phyloP scores from a whole-genome alignment of 805 yeast genomes.

The Pichia nakasei region DNA sequence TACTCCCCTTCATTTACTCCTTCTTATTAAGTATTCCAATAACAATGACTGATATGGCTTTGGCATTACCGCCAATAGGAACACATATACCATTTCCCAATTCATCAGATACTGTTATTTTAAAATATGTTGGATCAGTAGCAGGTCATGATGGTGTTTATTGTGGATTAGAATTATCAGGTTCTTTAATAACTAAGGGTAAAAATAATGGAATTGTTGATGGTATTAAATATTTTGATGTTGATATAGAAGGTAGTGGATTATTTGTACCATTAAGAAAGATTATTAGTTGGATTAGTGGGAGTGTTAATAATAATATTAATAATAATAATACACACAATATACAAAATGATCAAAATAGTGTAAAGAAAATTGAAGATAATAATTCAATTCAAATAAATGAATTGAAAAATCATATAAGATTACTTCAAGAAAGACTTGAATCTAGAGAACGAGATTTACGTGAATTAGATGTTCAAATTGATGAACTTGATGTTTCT shows the following conservation, averaged over 20 bases:
- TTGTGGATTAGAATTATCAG: constrained; percentile 84
- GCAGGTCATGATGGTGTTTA: constrained; percentile 64
- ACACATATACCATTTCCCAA: constrained; percentile 6
- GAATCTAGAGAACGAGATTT: constrained; percentile 37
- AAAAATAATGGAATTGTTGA: constrained; percentile 80
- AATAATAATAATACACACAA: neutral
- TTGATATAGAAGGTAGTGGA: constrained; percentile 58
- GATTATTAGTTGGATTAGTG: constrained; percentile 13
- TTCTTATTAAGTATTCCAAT: neutral
- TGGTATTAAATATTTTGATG: constrained; percentile 62
- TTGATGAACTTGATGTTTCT: constrained; percentile 40
- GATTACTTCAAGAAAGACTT: constrained; percentile 25
- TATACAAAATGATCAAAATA: neutral
- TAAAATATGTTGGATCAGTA: constrained; percentile 66
- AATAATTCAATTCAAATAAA: neutral
- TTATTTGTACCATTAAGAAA: constrained; percentile 57
- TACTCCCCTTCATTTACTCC: no score
- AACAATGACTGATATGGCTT: neutral
- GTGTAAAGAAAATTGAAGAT: neutral
- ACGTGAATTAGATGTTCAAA: constrained; percentile 38
- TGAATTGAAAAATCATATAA: constrained; percentile 13
- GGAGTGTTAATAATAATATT: neutral
- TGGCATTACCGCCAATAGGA: constrained; percentile 5
- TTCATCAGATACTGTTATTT: constrained; percentile 43
- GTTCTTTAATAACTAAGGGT: constrained; percentile 55